These are phyloP conservation scores for Colletotrichum cereale DNA, from an alignment of 2,329 filamentous ascomycete genomes.

Conservation along the genomic window DNA sequence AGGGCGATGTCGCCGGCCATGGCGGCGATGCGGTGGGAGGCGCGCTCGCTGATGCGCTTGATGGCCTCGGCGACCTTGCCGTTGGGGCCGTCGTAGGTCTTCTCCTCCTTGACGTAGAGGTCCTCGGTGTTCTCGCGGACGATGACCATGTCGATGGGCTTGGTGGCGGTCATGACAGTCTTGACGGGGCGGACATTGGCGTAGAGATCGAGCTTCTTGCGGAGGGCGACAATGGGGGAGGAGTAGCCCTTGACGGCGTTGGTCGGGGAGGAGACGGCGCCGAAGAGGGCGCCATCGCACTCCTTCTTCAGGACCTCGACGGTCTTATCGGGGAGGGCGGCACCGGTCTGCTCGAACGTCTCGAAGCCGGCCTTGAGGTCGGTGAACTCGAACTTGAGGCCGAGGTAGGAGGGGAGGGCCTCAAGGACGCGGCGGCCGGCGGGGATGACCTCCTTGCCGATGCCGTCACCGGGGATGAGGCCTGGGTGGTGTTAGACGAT, in stretches of 20 bases:
- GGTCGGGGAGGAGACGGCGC: slow-evolving; percentile 92
- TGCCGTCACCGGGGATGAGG: slow-evolving; percentile 97
- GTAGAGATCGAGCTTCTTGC: slow-evolving; percentile 94
- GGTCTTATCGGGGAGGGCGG: slow-evolving; percentile 89
- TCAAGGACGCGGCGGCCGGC: slow-evolving; percentile 92
- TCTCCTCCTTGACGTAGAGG: slow-evolving; percentile 97
- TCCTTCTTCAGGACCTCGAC: slow-evolving; percentile 89
- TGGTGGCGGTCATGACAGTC: slow-evolving; percentile 73
- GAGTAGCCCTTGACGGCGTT: slow-evolving; percentile 95
- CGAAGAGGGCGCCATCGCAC: slow-evolving; percentile 96
- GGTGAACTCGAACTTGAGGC: slow-evolving; percentile 93
- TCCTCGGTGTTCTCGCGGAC: slow-evolving; percentile 99
- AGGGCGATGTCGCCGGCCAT: slow-evolving; percentile 97
- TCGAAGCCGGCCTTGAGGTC: slow-evolving; percentile 94
- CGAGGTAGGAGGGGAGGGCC: slow-evolving; percentile 89
- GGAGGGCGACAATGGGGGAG: slow-evolving; percentile 94
- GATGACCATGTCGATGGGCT: slow-evolving; percentile 94
- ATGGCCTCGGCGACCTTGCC: slow-evolving; percentile 94
- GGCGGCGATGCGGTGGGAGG: slow-evolving; percentile 85
- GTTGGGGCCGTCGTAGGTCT: slow-evolving; percentile 79
- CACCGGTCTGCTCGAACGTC: slow-evolving; percentile 90
- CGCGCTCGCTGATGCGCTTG: slow-evolving; percentile 93
- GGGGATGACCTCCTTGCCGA: slow-evolving; percentile 98
- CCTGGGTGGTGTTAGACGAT: slow-evolving; percentile 57
- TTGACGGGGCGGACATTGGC: slow-evolving; percentile 98